Evolutionary conservation across 768 basidiomycete genomes (phyloP), one percentile per base, ranked within the genome.

Genomic region (Naematelia encephala): DNA sequence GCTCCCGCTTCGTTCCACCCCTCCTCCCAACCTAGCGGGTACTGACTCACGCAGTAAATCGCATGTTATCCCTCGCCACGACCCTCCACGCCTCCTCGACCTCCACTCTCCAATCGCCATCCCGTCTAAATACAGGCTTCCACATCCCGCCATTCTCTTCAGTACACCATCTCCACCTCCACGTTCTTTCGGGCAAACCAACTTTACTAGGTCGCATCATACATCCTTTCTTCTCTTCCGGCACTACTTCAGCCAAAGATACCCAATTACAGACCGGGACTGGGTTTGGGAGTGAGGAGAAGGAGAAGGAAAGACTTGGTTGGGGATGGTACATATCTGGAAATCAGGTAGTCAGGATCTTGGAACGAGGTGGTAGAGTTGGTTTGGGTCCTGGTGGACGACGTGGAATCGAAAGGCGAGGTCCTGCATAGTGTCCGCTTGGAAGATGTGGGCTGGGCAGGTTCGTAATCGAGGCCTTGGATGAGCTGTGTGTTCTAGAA

Each of bases 121-220:
- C 57, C 21, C 30, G n/a, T 2, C 30, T 56, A 21, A 74, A 71
- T 34, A 61, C 68, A 39, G 75, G 75, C 42, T 76, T 67, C 23
- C 75, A 76, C 57, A 74, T 76, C 34, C 73, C 75, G 1, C 75
- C 75, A 19, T 76, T 76, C 63, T 74, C 73, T 1, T 74, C 75
- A 0, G 75, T 76, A 5, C 69, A 63, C 3, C 75, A 76, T 48
- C 60, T 76, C 4, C 75, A 76, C 44, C 64, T 76, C 0, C 75
- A 76, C 53, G 73, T 71, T 22, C 56, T 76, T 19, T 64, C 66
- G 8, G 60, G 64, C 12, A 62, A 57, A 23, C 62, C 66, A 19
- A 73, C 62, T 0, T 50, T 61, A 11, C 49, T 67, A 1, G 72
- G 75, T 4, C 45, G 57, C 23, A 19, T 76, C 39, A 73, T 74